Evolutionary conservation across 2,329 filamentous ascomycete species (phyloP), one percentile per base, ranked within the genome.

Genomic region (Penicillium janthinellum): DNA sequence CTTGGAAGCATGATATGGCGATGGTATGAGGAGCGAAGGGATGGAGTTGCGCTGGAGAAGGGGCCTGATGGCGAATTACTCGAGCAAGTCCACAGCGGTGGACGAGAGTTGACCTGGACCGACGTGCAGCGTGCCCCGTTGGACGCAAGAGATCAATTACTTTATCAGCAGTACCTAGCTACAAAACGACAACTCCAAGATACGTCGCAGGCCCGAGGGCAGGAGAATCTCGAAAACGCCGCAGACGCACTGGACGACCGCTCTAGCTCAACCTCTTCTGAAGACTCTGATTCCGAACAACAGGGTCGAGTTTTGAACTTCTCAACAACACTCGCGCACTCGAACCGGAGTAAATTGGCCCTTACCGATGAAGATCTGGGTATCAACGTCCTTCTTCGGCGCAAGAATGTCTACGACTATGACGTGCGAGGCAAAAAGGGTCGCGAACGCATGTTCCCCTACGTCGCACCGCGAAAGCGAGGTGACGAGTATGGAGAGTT

Each of bases 401-500:
- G 90, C 67, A 96, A 93, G 73, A 90, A 89, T 14, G 88, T 96
- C n/a, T 91, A 95, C 73, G 95, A 99, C 75, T 99, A 91, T 67
- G 92, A 97, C 71, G 90, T 97, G 1, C 85, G 92, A 42, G 90
- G 90, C 38, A 97, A 96, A 75, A 96, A 91, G 72, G 95, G 95
- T 3, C 86, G 93, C 56, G 95, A 99, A 72, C 88, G 92, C 63
- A 90, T 96, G 79, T 98, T 97, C 72, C 95, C 95, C 0, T 88
- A 96, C 55, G 86, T 93, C 0, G 86, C 93, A 25, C 88, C 92
- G 54, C 84, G 91, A 69, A 90, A 88, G 73, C 88, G 92, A 53
- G 86, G 84, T 34, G 95, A 98, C 71, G 94, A 97, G 64, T 99
- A 95, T 76, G 95, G 95, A 59, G 95, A 99, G 65, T 79, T 96